A percentile compares a stretch with the other conserved stretches of the same genome.
These are phyloP conservation scores for Peronospora destructor DNA, from an alignment of 352 stramenopile genomes.

Conservation along the genomic window DNA sequence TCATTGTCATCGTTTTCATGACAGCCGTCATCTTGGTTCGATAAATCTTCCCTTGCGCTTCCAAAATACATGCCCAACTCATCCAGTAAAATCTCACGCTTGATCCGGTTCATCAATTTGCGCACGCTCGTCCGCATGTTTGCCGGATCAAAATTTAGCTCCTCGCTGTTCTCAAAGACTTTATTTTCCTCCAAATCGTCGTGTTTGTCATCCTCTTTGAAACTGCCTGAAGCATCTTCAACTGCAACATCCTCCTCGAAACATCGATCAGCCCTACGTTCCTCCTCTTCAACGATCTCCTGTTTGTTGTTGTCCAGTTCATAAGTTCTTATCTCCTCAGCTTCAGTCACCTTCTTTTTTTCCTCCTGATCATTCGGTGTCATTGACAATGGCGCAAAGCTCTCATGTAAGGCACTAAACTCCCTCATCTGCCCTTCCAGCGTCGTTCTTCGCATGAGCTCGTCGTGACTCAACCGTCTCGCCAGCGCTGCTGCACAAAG, in stretches of 20 bases:
- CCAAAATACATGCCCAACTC: constrained; percentile 12
- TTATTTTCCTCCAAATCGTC: constrained; percentile 1
- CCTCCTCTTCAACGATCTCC: constrained; percentile 32
- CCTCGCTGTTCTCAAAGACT: constrained; percentile 11
- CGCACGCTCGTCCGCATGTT: constrained; percentile 43
- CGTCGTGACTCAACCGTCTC: constrained; percentile 21
- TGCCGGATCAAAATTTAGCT: constrained; percentile 37
- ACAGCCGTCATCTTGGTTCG: constrained; percentile 39
- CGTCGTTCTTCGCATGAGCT: constrained; percentile 20
- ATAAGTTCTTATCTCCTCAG: constrained; percentile 8
- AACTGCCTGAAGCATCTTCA: background rate
- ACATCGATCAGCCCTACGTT: constrained; percentile 17
- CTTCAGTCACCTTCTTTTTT: constrained; percentile 17
- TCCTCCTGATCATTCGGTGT: constrained; percentile 17
- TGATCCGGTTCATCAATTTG: constrained; percentile 45
- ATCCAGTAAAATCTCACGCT: constrained; percentile 31
- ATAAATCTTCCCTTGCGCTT: constrained; percentile 11
- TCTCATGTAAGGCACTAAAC: constrained; percentile 29
- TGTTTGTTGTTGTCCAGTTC: constrained; percentile 30
- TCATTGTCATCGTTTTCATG: constrained; percentile 5
- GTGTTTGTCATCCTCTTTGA: background rate
- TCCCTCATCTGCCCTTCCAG: constrained; percentile 18
- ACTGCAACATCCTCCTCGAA: constrained; percentile 9
- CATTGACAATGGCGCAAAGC: constrained; percentile 17
- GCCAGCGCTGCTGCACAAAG: constrained; percentile 21